phyloP scores from a whole-genome alignment of 345 rosid genomes.

The Populus simonii region DNA sequence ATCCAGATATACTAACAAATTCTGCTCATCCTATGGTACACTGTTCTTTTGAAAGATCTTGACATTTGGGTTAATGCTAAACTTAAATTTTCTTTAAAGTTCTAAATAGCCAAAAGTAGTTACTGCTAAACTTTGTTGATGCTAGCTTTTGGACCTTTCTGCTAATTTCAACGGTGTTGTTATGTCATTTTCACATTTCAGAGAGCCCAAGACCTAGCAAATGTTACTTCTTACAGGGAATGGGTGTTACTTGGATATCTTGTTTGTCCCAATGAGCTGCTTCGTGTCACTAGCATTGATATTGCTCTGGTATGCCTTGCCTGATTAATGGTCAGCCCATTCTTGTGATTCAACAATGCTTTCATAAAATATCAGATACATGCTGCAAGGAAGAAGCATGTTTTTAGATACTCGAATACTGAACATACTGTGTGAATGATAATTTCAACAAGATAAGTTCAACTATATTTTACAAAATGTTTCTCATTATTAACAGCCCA shows the following conservation, averaged over 20 bases:
- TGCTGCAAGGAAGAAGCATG: neutral
- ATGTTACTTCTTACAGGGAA: conserved; percentile 92
- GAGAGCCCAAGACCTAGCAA: conserved; percentile 99
- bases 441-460: neutral
- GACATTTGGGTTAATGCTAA: neutral
- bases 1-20: conserved; percentile 95
- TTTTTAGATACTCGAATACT: neutral
- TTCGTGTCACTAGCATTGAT: conserved; percentile 97
- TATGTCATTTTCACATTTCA: conserved; percentile 29
- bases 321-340: neutral
- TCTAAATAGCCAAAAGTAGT: neutral
- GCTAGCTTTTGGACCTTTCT: neutral
- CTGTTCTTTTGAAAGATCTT: conserved; percentile 2
- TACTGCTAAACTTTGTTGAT: neutral
- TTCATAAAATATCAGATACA: neutral
- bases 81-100: neutral
- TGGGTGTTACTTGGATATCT: conserved; percentile 98
- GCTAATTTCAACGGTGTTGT: conserved; percentile 10
- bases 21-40: conserved; percentile 98
- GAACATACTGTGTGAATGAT: neutral
- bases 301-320: conserved; percentile 67
- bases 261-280: conserved; percentile 98
- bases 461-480: neutral
- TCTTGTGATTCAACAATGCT: conserved; percentile 6
- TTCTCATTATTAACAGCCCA: neutral